A percentile compares a stretch with the other conserved stretches of the same genome.
Conservation (phyloP, 352 stramenopile genomes). For the Phytophthora meadii region DNA sequence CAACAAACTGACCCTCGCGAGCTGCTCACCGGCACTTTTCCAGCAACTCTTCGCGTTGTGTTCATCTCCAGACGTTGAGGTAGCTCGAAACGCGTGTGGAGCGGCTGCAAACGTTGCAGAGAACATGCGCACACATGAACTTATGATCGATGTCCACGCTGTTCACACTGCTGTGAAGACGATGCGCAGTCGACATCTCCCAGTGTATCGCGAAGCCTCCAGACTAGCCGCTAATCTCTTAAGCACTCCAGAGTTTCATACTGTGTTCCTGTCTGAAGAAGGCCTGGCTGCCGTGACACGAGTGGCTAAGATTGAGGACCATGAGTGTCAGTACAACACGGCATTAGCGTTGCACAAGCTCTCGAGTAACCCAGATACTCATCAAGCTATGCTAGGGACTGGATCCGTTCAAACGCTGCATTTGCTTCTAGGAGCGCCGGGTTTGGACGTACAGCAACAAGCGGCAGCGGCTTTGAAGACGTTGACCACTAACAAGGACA, state of each 20-base stretch:
- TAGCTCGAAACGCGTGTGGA: constrained; percentile 91
- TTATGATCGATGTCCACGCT: constrained; percentile 85
- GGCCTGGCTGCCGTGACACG: constrained; percentile 87
- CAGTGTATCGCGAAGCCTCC: constrained; percentile 92
- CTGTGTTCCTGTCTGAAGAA: constrained; percentile 76
- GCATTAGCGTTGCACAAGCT: constrained; percentile 92
- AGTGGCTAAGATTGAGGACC: constrained; percentile 90
- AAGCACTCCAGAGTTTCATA: constrained; percentile 80
- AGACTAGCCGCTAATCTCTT: constrained; percentile 93
- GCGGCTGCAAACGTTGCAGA: constrained; percentile 93
- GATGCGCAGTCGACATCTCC: constrained; percentile 90
- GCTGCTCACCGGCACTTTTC: constrained; percentile 50
- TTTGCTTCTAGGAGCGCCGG: constrained; percentile 70
- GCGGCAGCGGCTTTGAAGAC: constrained; percentile 93
- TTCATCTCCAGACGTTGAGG: constrained; percentile 89
- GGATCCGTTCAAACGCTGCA: constrained; percentile 72
- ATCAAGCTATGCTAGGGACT: constrained; percentile 72
- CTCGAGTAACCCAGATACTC: constrained; percentile 68
- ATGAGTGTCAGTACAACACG: constrained; percentile 92
- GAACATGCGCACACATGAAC: constrained; percentile 80
- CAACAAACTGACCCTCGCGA: constrained; percentile 82
- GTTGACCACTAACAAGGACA: constrained; percentile 89
- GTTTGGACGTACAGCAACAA: constrained; percentile 86
- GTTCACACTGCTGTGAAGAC: constrained; percentile 90
- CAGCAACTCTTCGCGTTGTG: constrained; percentile 77